phyloP scores from a whole-genome alignment of 148 eudicot genomes.

The Cornus florida region DNA sequence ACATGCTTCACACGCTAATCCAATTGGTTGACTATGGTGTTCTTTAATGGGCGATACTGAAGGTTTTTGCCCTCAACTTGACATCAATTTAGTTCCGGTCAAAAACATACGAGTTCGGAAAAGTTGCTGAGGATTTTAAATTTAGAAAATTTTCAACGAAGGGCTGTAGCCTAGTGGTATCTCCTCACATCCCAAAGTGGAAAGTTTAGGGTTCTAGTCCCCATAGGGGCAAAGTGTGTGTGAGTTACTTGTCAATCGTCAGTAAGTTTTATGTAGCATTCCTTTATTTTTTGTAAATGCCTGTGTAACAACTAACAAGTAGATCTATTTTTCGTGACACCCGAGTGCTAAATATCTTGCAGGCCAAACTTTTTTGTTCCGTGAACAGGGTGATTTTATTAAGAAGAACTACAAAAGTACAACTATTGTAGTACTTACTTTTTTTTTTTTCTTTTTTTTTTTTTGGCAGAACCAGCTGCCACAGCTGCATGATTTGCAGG shows the following conservation, averaged over 20 bases:
- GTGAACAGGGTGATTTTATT: too few species aligned
- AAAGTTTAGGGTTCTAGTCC: too few species aligned
- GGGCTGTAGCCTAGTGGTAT: too few species aligned
- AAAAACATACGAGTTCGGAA: neutral
- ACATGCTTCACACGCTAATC: neutral
- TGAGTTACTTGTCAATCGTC: neutral
- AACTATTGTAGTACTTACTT: neutral
- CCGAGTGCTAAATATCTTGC: neutral
- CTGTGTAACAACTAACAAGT: constrained; percentile 1
- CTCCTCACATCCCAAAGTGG: too few species aligned
- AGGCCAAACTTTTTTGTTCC: neutral
- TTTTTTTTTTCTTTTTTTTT: too few species aligned
- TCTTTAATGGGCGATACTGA: neutral
- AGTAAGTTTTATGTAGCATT: neutral
- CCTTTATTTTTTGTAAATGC: neutral
- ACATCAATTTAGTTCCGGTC: neutral
- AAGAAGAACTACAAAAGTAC: neutral
- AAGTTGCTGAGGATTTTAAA: neutral
- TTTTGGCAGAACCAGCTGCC: constrained; percentile 54
- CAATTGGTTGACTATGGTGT: neutral
- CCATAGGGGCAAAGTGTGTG: too few species aligned
- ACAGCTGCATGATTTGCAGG: constrained; percentile 71
- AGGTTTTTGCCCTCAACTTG: neutral
- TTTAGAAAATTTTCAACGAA: neutral
- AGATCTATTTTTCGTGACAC: neutral